Conservation (phyloP, 2,329 filamentous ascomycete species). For the Atkinsonella hypoxylon region DNA sequence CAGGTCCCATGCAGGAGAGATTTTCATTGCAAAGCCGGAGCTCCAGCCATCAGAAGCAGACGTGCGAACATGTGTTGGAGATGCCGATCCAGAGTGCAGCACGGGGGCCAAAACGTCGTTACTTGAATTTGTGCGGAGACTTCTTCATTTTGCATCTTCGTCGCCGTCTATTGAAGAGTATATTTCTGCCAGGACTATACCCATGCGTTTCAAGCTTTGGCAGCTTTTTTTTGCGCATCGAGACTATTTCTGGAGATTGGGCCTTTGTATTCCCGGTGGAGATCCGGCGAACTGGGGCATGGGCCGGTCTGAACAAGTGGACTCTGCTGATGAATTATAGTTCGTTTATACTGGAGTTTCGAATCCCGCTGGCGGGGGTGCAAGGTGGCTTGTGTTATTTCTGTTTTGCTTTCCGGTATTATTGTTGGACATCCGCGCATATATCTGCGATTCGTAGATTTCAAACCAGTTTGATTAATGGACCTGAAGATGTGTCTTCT, state of each 20-base stretch:
- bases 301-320: not conserved
- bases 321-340: constrained; percentile 23
- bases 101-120: constrained; percentile 39
- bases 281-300: constrained; percentile 55
- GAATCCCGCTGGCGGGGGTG: not conserved
- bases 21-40: constrained; percentile 64
- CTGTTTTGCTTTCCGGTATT: not conserved
- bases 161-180: constrained; percentile 14
- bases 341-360: not conserved
- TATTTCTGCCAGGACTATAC: constrained; percentile 35
- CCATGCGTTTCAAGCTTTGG: constrained; percentile 63
- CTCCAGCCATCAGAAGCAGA: constrained; percentile 59
- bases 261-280: constrained; percentile 75
- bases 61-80: constrained; percentile 58
- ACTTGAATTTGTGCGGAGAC: constrained; percentile 14
- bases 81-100: constrained; percentile 61
- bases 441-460: not conserved
- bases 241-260: constrained; percentile 93
- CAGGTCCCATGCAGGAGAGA: constrained; percentile 70
- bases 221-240: constrained; percentile 85
- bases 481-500: too few relatives aligned
- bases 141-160: constrained; percentile 14
- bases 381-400: not conserved
- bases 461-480: not conserved
- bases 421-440: not conserved